Base-by-base conservation (phyloP, 75 land plant species). In the Chamaecyparis obtusa region DNA sequence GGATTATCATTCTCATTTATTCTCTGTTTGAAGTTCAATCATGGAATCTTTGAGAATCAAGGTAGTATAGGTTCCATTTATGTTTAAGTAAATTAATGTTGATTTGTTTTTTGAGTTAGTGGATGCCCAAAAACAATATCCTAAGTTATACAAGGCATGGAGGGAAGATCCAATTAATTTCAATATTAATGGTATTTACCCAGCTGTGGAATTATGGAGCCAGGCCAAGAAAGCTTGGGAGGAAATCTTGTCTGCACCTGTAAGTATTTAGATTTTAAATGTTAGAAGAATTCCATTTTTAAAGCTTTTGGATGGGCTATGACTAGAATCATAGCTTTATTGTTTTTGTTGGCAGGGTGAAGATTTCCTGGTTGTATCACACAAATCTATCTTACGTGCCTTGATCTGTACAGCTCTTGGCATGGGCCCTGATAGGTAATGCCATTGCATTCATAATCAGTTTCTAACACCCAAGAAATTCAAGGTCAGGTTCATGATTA, bases 371-470 rank as follows among this genome's bases (percentile, higher is more conserved):
- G 96, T 96, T 69, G 91, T 95, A 21, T 93, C 96, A 1, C 98
- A 96, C 86, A 96, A 96, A 87, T 95, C 98, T 30, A 96, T 94
- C 0, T 57, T 96, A 87, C 91, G 98, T 41, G 98, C 98, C 33
- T 82, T 96, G 81, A 90, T 95, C 84, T 96, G 96, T 87, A 95
- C 96, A 86, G 96, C 98, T 83, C 91, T 96, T 81, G 98, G 96
- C 83, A 86, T 95, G 56, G 90, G 87, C n/a, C 98, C 98, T 49
- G 93, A 95, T 72, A 96, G 96, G 97, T 92, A 90, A 37, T 78
- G 76, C 64, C 5, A 14, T 36, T 49, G 85, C 27, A n/a, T 64
- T 27, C 9, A 24, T 27, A 27, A 24, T 27, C 30, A 4, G 9
- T 64, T 64, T 27, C 69, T 27, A 64, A 64, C 30, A 64, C 27